Percentiles rank a stretch among this genome's conserved stretches.
These are phyloP conservation scores for Piloderma croceum DNA, from an alignment of 768 basidiomycete species.

Conservation along the genomic window DNA sequence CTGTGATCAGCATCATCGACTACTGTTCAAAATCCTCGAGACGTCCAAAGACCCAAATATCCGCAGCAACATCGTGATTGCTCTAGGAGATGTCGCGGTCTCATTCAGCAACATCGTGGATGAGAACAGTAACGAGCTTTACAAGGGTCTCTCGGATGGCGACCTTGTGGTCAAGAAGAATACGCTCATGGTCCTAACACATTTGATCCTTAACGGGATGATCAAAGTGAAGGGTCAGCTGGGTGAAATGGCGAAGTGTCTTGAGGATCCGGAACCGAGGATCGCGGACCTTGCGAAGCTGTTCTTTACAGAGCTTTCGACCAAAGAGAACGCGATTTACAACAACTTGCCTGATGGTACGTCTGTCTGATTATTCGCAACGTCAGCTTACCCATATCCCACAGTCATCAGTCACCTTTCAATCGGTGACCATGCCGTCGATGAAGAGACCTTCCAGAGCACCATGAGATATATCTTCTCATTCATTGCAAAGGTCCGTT, in stretches of 20 bases:
- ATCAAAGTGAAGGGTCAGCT: conserved; percentile 99
- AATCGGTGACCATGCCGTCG: conserved; percentile 84
- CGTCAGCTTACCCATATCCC: conserved; percentile 7
- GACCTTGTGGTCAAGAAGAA: conserved; percentile 96
- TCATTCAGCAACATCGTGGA: conserved; percentile 98
- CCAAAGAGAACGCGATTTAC: conserved; percentile 98
- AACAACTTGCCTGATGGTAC: conserved; percentile 95
- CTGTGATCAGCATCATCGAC: conserved; percentile 82
- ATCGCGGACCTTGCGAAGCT: conserved; percentile 94
- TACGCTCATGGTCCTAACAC: conserved; percentile 95
- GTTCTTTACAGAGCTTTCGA: conserved; percentile 94
- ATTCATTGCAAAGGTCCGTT: conserved; percentile 88
- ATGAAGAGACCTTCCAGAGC: conserved; percentile 86
- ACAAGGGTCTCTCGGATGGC: conserved; percentile 85
- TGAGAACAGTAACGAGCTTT: conserved; percentile 93
- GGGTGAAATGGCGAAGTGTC: conserved; percentile 99
- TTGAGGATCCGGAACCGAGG: conserved; percentile 83
- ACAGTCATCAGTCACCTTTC: conserved; percentile 93
- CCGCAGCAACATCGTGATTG: conserved; percentile 94
- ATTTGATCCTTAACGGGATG: conserved; percentile 97
- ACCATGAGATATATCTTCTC: conserved; percentile 94
- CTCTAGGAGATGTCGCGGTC: conserved; percentile 94
- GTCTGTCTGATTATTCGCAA: conserved; percentile 14
- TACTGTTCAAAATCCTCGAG: conserved; percentile 93
- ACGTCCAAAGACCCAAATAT: too few relatives aligned